These are phyloP conservation scores for Diutina catenulata DNA, from an alignment of 1,139 yeast species.

Conservation along the genomic window DNA sequence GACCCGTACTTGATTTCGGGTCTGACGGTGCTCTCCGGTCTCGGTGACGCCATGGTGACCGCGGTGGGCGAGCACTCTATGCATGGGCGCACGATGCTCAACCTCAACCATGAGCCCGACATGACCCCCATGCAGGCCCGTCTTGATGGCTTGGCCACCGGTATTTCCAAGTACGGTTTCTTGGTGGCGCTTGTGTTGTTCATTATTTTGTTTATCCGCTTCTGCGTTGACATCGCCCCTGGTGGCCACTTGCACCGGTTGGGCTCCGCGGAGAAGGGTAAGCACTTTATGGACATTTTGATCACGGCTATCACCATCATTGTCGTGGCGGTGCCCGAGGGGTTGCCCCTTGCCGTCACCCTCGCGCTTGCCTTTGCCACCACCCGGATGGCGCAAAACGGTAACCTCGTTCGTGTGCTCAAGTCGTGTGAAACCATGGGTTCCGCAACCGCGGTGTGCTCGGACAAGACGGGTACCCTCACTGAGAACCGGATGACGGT, in stretches of 20 bases:
- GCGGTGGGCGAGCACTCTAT: slow-evolving; percentile 85
- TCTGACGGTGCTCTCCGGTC: slow-evolving; percentile 75
- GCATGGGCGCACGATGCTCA: slow-evolving; percentile 84
- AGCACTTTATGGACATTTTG: slow-evolving; percentile 69
- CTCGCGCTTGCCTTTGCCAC: slow-evolving; percentile 96
- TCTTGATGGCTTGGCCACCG: slow-evolving; percentile 74
- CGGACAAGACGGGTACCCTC: slow-evolving; percentile 94
- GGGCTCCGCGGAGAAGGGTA: slow-evolving; percentile 68
- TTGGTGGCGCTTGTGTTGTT: slow-evolving; percentile 74
- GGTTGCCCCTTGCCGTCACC: slow-evolving; percentile 92
- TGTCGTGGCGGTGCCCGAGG: slow-evolving; percentile 98
- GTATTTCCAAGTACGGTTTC: slow-evolving; percentile 88
- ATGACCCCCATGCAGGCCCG: slow-evolving; percentile 84
- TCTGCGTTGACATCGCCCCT: slow-evolving; percentile 53
- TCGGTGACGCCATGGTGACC: slow-evolving; percentile 77
- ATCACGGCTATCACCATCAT: slow-evolving; percentile 87
- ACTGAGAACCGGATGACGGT: slow-evolving; percentile 91
- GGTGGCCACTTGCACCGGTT: slow-evolving; percentile 31
- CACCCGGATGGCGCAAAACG: slow-evolving; percentile 94
- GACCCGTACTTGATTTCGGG: slow-evolving; percentile 90
- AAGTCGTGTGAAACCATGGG: slow-evolving; percentile 98
- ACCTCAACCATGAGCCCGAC: slow-evolving; percentile 64
- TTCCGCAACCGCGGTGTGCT: slow-evolving; percentile 92
- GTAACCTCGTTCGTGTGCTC: slow-evolving; percentile 87
- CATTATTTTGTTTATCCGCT: slow-evolving; percentile 66